These are phyloP conservation scores for Phaffia rhodozyma DNA, from an alignment of 1,284 basidiomycete species.

Conservation along the genomic window DNA sequence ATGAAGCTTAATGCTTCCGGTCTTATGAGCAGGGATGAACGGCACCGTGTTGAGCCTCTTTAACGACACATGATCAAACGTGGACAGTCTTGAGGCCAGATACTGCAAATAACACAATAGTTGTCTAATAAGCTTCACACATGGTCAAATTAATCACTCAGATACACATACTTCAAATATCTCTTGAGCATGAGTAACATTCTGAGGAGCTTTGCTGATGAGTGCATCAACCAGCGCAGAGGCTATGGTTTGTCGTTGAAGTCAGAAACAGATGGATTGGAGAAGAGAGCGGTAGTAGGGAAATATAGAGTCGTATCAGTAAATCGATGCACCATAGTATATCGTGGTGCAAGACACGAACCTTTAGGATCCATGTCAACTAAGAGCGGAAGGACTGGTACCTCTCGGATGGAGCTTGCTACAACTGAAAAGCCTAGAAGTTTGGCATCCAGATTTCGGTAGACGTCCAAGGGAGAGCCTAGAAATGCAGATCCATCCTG, in stretches of 20 bases:
- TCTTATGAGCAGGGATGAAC: conserved; percentile 37
- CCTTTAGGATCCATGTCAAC: no score
- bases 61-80: conserved; percentile 30
- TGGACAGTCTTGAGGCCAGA: conserved; percentile 56
- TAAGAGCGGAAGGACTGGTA: no score
- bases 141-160: background rate
- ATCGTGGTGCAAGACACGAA: no score
- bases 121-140: background rate
- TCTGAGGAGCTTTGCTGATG: conserved; percentile 49
- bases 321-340: no score
- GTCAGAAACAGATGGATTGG: no score
- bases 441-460: conserved; percentile 56
- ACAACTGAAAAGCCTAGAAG: conserved; percentile 63
- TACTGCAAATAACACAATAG: conserved; percentile 32
- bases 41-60: conserved; percentile 27
- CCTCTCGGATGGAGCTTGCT: conserved; percentile 32
- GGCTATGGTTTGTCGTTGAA: no score
- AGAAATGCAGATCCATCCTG: conserved; percentile 43
- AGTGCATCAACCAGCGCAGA: conserved; percentile 49
- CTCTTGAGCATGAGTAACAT: conserved; percentile 45
- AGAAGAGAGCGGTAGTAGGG: no score
- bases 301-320: no score
- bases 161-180: conserved; percentile 49
- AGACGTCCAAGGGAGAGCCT: conserved; percentile 61
- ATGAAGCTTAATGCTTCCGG: conserved; percentile 14